These are phyloP conservation scores for Cryptococcus amylolentus DNA, from an alignment of 1,284 basidiomycete genomes.

Conservation along the genomic window DNA sequence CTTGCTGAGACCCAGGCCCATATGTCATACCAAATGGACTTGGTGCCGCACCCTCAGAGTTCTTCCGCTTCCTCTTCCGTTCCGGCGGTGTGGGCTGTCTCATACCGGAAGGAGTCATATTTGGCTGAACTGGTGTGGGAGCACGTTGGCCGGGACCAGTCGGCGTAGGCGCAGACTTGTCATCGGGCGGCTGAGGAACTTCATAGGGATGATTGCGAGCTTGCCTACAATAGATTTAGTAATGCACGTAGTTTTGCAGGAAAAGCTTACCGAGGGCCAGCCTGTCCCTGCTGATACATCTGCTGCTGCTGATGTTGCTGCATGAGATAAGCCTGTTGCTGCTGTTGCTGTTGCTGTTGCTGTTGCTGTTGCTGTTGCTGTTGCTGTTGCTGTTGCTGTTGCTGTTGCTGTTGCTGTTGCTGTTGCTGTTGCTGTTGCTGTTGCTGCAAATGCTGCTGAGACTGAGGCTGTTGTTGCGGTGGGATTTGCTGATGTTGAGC, in stretches of 20 bases:
- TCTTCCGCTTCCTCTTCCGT: slow-evolving; percentile 36
- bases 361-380: slow-evolving; percentile 11
- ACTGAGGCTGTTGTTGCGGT: slow-evolving; percentile 4
- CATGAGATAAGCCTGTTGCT: slow-evolving; percentile 12
- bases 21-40: slow-evolving; percentile 27
- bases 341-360: slow-evolving; percentile 11
- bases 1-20: slow-evolving; percentile 17
- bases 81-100: slow-evolving; percentile 32
- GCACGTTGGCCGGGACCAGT: neutral
- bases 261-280: neutral
- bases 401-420: slow-evolving; percentile 1
- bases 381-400: slow-evolving; percentile 12
- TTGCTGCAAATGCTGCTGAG: slow-evolving; percentile 18
- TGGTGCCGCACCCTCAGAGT: slow-evolving; percentile 37
- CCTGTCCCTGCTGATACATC: neutral
- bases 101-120: neutral
- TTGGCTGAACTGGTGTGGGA: neutral
- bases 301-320: slow-evolving; percentile 4
- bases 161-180: neutral
- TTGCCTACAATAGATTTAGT: neutral
- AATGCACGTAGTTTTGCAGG: too few species aligned
- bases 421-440: slow-evolving; percentile 14
- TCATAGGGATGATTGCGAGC: neutral
- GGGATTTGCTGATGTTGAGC: slow-evolving; percentile 8
- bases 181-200: neutral